Evolutionary conservation across 1,284 basidiomycete species (phyloP).

Genomic region (Trichosporon ovoides): DNA sequence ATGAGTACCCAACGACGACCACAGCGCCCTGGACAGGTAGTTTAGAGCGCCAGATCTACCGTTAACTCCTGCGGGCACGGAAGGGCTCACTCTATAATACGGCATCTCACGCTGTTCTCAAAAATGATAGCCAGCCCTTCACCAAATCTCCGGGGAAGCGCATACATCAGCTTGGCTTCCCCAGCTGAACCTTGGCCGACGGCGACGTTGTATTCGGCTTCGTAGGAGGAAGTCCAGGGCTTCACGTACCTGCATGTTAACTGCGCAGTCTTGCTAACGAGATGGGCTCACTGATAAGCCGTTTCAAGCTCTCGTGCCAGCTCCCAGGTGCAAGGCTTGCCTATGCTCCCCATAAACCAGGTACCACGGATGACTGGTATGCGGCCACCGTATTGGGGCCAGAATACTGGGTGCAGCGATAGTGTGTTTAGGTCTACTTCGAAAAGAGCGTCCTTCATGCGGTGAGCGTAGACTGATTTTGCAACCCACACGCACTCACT

Average conservation of each 20-base stretch:
- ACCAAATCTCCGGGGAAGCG: constrained; percentile 44
- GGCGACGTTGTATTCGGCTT: constrained; percentile 52
- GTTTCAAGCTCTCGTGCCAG: constrained; percentile 53
- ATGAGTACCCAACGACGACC: constrained; percentile 43
- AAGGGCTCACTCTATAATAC: constrained; percentile 47
- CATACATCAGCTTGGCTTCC: constrained; percentile 54
- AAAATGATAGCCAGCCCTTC: constrained; percentile 51
- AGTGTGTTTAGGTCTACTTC: constrained; percentile 42
- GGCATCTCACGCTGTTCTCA: constrained; percentile 51
- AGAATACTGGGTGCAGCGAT: constrained; percentile 54
- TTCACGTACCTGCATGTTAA: constrained; percentile 38
- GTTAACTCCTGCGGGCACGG: background rate
- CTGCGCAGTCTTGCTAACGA: background rate
- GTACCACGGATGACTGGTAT: constrained; percentile 54
- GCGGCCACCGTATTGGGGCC: constrained; percentile 51
- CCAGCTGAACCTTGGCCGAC: constrained; percentile 51
- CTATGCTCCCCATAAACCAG: constrained; percentile 54
- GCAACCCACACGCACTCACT: constrained; percentile 27
- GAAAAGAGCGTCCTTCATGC: constrained; percentile 50
- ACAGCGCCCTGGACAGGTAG: constrained; percentile 44
- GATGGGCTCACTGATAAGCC: constrained; percentile 45
- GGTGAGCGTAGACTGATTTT: background rate
- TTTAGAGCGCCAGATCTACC: constrained; percentile 38
- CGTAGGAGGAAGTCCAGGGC: constrained; percentile 49
- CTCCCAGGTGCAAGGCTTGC: constrained; percentile 50